Conservation (phyloP, 176 grass and related monocot genomes). For the Poa pratensis region DNA sequence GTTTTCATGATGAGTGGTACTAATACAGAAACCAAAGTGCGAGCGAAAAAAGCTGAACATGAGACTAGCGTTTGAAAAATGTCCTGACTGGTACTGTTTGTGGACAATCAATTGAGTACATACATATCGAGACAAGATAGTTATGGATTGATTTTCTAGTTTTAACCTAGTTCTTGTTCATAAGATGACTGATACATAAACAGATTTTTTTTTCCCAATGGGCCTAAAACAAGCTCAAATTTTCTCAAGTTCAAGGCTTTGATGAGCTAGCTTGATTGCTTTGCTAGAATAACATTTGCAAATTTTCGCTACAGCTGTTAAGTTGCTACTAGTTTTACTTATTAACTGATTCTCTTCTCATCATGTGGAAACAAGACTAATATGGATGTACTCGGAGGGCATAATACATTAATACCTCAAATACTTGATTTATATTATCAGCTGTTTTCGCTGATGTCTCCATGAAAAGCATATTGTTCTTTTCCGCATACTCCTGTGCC, state of each 20-base stretch:
- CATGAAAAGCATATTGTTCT: constrained; percentile 93
- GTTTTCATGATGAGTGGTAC: neutral
- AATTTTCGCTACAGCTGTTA: neutral
- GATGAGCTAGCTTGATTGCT: no score
- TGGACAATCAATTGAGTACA: neutral
- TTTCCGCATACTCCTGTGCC: constrained; percentile 84
- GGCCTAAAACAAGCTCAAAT: neutral
- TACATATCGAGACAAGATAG: neutral
- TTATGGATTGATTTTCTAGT: neutral
- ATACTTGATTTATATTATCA: constrained; percentile 94
- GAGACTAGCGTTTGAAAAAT: no score
- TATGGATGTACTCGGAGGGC: constrained; percentile 3
- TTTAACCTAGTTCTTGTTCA: neutral
- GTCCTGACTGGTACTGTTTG: neutral
- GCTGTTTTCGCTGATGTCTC: constrained; percentile 98
- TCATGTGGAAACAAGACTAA: neutral
- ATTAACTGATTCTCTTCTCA: neutral
- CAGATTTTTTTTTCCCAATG: neutral
- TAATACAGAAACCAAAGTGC: neutral
- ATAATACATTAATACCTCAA: constrained; percentile 91
- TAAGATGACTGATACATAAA: neutral
- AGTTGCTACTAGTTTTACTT: neutral
- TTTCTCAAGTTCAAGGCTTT: neutral
- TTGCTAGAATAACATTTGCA: no score
- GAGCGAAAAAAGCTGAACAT: no score